Conservation (phyloP, 164 flowering plant species). For the Vitis cinerea region DNA sequence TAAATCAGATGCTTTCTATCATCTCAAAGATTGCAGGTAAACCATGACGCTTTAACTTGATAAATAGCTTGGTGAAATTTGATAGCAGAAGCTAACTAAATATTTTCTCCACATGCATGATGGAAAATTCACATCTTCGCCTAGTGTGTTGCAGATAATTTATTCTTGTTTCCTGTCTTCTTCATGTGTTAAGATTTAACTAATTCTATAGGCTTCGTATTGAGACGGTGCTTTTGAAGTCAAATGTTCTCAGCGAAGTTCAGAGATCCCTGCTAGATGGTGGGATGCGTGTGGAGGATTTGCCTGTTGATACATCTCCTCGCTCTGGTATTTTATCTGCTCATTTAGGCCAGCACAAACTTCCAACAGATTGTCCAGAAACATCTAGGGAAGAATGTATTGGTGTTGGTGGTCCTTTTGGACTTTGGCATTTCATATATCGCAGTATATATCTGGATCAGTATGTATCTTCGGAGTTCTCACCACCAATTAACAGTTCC, state of each 20-base stretch:
- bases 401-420: slow-evolving; percentile 88
- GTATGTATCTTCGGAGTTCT: slow-evolving; percentile 95
- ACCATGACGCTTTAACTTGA: not conserved
- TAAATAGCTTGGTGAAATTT: too few species aligned
- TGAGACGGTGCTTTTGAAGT: slow-evolving; percentile 82
- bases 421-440: slow-evolving; percentile 98
- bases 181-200: slow-evolving; percentile 3
- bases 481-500: slow-evolving; percentile 65
- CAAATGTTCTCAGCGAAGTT: slow-evolving; percentile 89
- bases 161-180: not conserved
- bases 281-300: slow-evolving; percentile 90
- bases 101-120: not conserved
- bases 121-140: too few species aligned
- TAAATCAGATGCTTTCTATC: slow-evolving; percentile 93
- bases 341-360: slow-evolving; percentile 59
- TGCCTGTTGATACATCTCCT: slow-evolving; percentile 65
- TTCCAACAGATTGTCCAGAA: slow-evolving; percentile 43
- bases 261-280: slow-evolving; percentile 89
- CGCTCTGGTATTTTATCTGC: slow-evolving; percentile 51
- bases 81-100: too few species aligned
- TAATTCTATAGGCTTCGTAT: slow-evolving; percentile 68
- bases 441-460: slow-evolving; percentile 91
- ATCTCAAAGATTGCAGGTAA: slow-evolving; percentile 97
- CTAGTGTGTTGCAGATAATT: not conserved
- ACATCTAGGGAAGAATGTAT: slow-evolving; percentile 32